phyloP scores from a whole-genome alignment of 495 filamentous ascomycete species.

The Lasiosphaeriaceae sp. region DNA sequence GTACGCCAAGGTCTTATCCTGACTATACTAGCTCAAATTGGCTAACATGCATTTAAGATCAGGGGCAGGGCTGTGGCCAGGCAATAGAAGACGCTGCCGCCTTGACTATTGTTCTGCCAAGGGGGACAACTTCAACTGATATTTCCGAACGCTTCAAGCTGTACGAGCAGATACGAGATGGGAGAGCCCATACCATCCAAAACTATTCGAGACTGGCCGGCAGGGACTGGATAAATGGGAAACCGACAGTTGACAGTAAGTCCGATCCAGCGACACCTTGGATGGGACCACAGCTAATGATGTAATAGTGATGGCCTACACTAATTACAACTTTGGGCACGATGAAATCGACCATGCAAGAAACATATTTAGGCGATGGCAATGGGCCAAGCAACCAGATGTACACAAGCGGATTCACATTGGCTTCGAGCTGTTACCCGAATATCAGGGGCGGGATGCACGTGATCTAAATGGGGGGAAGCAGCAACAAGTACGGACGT shows the following conservation, averaged over 20 bases:
- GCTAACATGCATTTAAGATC: conserved; percentile 22
- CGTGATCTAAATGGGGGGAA: too few species aligned
- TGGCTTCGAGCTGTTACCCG: conserved; percentile 55
- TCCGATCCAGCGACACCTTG: not conserved
- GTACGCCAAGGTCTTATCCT: conserved; percentile 7
- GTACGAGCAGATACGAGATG: conserved; percentile 51
- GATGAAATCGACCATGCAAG: conserved; percentile 55
- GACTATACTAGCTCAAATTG: not conserved
- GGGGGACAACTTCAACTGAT: conserved; percentile 34
- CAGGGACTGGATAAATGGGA: conserved; percentile 32
- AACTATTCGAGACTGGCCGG: conserved; percentile 48
- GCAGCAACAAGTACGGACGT: too few species aligned
- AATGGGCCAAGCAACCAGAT: conserved; percentile 38
- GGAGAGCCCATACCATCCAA: conserved; percentile 53
- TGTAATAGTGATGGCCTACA: conserved; percentile 41
- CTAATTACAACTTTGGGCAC: conserved; percentile 56
- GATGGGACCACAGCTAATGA: not conserved
- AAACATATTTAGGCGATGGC: conserved; percentile 45
- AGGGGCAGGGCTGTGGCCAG: conserved; percentile 53
- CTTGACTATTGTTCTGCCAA: conserved; percentile 49
- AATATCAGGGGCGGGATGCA: conserved; percentile 40
- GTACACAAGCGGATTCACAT: conserved; percentile 50
- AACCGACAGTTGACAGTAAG: conserved; percentile 33
- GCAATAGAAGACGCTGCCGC: conserved; percentile 60
- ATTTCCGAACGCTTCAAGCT: conserved; percentile 47